phyloP scores from a whole-genome alignment of 2,329 filamentous ascomycete genomes.

The Calonectria pseudoreteaudii region DNA sequence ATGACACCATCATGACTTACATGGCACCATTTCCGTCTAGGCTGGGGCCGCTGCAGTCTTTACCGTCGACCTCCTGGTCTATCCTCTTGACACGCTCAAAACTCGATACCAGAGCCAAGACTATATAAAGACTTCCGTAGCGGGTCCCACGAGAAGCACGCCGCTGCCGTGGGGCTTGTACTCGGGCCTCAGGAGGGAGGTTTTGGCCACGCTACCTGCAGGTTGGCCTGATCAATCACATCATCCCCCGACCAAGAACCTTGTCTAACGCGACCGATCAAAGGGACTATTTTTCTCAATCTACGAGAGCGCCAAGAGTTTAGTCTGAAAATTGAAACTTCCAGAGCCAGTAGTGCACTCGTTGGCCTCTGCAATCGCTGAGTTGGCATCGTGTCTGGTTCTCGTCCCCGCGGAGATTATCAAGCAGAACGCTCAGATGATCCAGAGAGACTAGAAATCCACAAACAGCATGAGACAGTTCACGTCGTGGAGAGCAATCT shows the following conservation, averaged over 20 bases:
- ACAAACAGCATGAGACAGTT: slow-evolving; percentile 38
- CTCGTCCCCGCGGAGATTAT: slow-evolving; percentile 91
- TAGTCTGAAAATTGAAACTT: slow-evolving; percentile 67
- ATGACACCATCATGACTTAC: slow-evolving; percentile 26
- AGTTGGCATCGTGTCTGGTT: slow-evolving; percentile 87
- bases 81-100: slow-evolving; percentile 91
- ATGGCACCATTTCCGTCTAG: slow-evolving; percentile 61
- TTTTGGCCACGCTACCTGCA: slow-evolving; percentile 89
- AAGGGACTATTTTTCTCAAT: slow-evolving; percentile 91
- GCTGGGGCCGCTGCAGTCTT: slow-evolving; percentile 89
- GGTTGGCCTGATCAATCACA: slow-evolving; percentile 59
- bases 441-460: slow-evolving; percentile 52
- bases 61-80: slow-evolving; percentile 85
- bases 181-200: slow-evolving; percentile 86
- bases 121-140: slow-evolving; percentile 75
- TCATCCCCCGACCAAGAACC: neutral
- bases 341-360: slow-evolving; percentile 80
- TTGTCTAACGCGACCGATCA: slow-evolving; percentile 45
- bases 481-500: slow-evolving; percentile 63
- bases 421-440: slow-evolving; percentile 94
- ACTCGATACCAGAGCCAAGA: slow-evolving; percentile 85
- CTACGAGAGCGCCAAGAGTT: slow-evolving; percentile 81
- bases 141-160: slow-evolving; percentile 64
- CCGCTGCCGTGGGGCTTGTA: slow-evolving; percentile 80
- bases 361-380: slow-evolving; percentile 78